A percentile compares a stretch with the other conserved stretches of the same genome.
phyloP scores from a whole-genome alignment of 2,329 filamentous ascomycete species.

The Cyphellophora europaea region DNA sequence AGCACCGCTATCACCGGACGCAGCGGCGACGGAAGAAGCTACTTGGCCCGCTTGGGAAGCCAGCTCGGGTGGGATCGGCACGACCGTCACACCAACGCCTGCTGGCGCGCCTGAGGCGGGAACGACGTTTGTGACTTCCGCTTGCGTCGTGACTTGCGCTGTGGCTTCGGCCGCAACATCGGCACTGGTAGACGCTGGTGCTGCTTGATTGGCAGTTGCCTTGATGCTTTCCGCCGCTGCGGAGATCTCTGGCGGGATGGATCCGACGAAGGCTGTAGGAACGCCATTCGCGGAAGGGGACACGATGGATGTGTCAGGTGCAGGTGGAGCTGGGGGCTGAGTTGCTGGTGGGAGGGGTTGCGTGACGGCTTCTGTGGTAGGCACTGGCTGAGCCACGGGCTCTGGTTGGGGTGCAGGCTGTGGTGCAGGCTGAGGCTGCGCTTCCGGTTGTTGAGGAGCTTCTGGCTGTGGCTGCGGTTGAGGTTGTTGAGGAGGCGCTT shows the following conservation, averaged over 20 bases:
- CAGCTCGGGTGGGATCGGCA: background rate
- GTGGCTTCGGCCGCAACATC: background rate
- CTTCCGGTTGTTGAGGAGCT: background rate
- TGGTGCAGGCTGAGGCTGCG: background rate
- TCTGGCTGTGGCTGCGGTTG: background rate
- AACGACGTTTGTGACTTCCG: background rate
- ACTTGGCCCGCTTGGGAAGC: background rate
- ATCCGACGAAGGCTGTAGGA: background rate
- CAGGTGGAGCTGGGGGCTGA: background rate
- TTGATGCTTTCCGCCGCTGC: background rate
- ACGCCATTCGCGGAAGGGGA: background rate
- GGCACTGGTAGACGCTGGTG: background rate
- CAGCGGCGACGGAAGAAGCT: background rate
- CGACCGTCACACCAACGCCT: background rate
- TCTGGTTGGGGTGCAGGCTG: background rate
- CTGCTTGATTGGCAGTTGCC: background rate
- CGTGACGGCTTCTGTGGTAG: background rate
- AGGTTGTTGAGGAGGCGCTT: background rate
- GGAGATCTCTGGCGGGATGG: background rate
- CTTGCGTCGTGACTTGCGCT: background rate
- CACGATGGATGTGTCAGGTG: background rate
- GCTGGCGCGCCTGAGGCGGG: background rate
- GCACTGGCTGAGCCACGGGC: background rate
- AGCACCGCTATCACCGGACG: background rate
- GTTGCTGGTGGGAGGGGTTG: background rate